Evolutionary conservation across 441 rosid genomes (phyloP).

Genomic region (Iberis amara): DNA sequence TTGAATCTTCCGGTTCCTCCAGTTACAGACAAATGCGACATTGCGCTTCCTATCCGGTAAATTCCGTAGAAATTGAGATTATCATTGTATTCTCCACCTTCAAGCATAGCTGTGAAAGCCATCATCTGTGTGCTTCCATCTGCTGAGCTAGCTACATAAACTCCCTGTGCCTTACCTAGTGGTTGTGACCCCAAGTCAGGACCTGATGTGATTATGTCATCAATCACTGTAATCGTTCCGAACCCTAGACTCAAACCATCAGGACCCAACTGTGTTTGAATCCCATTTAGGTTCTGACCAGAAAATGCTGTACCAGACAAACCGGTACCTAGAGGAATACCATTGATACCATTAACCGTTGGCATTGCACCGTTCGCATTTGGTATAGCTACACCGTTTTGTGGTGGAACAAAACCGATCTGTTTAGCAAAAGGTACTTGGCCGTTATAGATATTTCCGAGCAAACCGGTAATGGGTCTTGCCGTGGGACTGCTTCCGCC

Average conservation of each 20-base stretch:
- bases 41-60: conserved; percentile 51
- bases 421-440: conserved; percentile 83
- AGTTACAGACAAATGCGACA: conserved; percentile 55
- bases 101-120: conserved; percentile 75
- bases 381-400: conserved; percentile 56
- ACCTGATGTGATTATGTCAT: conserved; percentile 61
- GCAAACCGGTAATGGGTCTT: conserved; percentile 75
- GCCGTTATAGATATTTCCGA: conserved; percentile 74
- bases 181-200: conserved; percentile 63
- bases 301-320: conserved; percentile 54
- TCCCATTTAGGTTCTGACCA: conserved; percentile 36
- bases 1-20: conserved; percentile 81
- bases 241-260: conserved; percentile 77
- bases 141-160: conserved; percentile 70
- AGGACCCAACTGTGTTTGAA: conserved; percentile 65
- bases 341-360: conserved; percentile 54
- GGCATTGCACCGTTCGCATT: conserved; percentile 79
- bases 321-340: conserved; percentile 78
- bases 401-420: conserved; percentile 58
- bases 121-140: conserved; percentile 77
- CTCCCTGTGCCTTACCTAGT: conserved; percentile 83
- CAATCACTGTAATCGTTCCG: conserved; percentile 79
- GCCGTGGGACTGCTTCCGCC: conserved; percentile 79
- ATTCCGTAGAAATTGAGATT: conserved; percentile 72
- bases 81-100: conserved; percentile 79